phyloP scores from a whole-genome alignment of 257 asterid genomes.

The Solanum medicagineum region DNA sequence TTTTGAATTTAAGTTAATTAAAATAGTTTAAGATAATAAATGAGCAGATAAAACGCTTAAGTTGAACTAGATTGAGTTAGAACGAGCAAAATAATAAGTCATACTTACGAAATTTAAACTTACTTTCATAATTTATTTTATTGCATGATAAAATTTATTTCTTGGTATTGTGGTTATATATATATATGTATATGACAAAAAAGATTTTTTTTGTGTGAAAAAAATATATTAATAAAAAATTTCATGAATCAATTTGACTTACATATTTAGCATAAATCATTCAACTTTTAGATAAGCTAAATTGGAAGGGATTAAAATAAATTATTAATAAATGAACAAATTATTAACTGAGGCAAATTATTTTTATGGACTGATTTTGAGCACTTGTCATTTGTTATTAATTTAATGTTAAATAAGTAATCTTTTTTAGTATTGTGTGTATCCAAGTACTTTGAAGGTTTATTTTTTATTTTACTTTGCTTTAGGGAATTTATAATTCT shows the following conservation, averaged over 20 bases:
- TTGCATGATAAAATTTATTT: neutral
- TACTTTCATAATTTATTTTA: neutral
- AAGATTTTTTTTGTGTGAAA: no score
- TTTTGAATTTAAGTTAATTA: neutral
- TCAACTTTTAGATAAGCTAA: neutral
- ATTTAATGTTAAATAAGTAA: no score
- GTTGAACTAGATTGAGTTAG: rapidly evolving
- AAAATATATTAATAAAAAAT: neutral
- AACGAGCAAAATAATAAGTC: neutral
- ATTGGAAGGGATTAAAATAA: rapidly evolving
- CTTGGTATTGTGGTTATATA: neutral
- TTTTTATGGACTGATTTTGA: neutral
- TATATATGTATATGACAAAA: no score
- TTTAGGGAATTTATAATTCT: no score
- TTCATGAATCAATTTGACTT: neutral
- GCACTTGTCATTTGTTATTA: no score
- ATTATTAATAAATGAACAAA: neutral
- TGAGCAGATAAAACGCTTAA: no score
- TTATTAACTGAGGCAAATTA: neutral
- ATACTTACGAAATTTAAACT: neutral
- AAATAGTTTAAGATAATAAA: neutral
- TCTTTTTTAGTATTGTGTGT: no score
- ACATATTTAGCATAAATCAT: neutral
- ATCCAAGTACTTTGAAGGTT: no score
- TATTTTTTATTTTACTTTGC: no score